A percentile compares a stretch with the other conserved stretches of the same genome.
Conservation (phyloP, 2,329 filamentous ascomycete species). For the Microdochium bolleyi region DNA sequence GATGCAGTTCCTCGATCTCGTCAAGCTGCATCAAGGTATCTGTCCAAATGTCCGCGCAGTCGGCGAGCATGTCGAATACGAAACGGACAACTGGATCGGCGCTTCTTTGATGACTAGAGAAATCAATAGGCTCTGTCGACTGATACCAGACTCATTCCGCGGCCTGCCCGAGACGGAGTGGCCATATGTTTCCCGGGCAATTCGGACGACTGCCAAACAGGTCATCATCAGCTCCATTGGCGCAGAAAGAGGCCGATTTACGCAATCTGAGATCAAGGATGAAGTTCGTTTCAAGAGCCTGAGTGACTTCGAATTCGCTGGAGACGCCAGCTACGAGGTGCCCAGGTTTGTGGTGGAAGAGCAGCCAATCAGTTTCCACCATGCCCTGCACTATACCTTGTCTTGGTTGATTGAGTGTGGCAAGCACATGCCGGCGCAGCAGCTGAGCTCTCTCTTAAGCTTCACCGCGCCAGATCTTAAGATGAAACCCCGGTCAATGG, state of each 20-base stretch:
- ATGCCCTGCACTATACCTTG: constrained; percentile 89
- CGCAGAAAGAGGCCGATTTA: constrained; percentile 78
- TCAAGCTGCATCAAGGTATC: constrained; percentile 94
- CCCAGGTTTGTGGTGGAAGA: constrained; percentile 85
- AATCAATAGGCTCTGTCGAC: constrained; percentile 85
- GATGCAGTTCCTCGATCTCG: constrained; percentile 88
- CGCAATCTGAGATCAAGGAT: constrained; percentile 79
- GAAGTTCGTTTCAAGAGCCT: constrained; percentile 76
- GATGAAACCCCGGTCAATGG: constrained; percentile 55
- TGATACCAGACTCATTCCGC: constrained; percentile 81
- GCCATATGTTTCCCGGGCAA: constrained; percentile 60
- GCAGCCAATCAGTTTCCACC: constrained; percentile 93
- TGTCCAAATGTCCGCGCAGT: constrained; percentile 89
- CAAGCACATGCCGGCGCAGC: constrained; percentile 61
- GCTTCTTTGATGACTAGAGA: constrained; percentile 90
- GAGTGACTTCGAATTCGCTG: constrained; percentile 73
- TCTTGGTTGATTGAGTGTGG: constrained; percentile 94
- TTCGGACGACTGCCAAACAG: constrained; percentile 67
- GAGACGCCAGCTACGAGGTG: constrained; percentile 52
- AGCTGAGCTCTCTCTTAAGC: constrained; percentile 60
- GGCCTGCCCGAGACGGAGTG: constrained; percentile 58
- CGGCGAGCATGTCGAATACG: constrained; percentile 95
- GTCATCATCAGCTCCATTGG: constrained; percentile 87
- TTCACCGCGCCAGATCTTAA: constrained; percentile 67
- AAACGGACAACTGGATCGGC: constrained; percentile 96